Percentiles rank a stretch among this genome's conserved stretches.
Conservation (phyloP, 352 stramenopile genomes). For the Globisporangium polare region DNA sequence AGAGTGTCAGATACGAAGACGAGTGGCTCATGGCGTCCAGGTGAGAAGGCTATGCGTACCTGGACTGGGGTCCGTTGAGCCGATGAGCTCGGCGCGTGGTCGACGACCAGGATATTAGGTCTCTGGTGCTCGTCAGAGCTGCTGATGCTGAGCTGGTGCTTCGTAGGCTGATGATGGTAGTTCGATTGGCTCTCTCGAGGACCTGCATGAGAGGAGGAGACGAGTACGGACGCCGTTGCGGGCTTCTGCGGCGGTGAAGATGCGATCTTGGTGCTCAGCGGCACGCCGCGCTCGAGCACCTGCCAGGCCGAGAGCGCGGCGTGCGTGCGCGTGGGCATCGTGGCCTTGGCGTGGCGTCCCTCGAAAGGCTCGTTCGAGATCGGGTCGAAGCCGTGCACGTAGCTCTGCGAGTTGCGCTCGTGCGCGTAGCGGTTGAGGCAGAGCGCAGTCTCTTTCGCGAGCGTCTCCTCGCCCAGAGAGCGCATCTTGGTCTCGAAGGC, state of each 20-base stretch:
- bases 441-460: conserved; percentile 33
- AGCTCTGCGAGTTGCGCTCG: conserved; percentile 47
- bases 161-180: neutral
- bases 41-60: too few species aligned
- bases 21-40: too few species aligned
- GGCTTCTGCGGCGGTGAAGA: neutral
- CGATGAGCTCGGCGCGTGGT: conserved; percentile 3
- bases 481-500: conserved; percentile 53
- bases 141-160: neutral
- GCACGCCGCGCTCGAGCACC: conserved; percentile 38
- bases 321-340: conserved; percentile 44
- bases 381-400: conserved; percentile 60
- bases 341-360: conserved; percentile 42
- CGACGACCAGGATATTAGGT: conserved; percentile 33
- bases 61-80: neutral
- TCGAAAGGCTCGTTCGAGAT: conserved; percentile 58
- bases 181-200: neutral
- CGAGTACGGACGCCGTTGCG: neutral
- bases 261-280: conserved; percentile 25
- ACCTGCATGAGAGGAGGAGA: neutral
- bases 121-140: conserved; percentile 5
- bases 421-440: conserved; percentile 67
- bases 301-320: conserved; percentile 37
- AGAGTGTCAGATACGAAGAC: neutral
- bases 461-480: conserved; percentile 28